These are phyloP conservation scores for Detonula confervacea DNA, from an alignment of 352 stramenopile genomes.

Conservation along the genomic window DNA sequence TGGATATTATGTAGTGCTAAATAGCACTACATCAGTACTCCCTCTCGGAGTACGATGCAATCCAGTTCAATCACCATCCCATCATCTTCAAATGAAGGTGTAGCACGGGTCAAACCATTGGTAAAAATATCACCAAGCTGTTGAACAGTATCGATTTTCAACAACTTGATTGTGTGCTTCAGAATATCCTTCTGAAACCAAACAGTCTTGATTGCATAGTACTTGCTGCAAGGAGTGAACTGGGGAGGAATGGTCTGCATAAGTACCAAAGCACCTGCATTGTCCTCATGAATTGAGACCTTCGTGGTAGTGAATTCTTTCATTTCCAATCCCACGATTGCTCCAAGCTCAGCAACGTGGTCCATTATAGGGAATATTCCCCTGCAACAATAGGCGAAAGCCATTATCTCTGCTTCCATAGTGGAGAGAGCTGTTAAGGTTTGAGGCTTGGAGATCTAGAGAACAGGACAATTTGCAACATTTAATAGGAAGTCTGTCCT, in stretches of 20 bases:
- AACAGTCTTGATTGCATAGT: constrained; percentile 51
- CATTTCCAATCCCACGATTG: neutral
- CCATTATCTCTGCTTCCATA: constrained; percentile 42
- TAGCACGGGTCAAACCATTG: neutral
- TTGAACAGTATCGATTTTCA: constrained; percentile 15
- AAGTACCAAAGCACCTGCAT: too few relatives aligned
- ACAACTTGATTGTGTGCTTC: neutral
- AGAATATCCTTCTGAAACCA: constrained; percentile 38
- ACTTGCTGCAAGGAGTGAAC: constrained; percentile 48
- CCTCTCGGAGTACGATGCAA: too few relatives aligned
- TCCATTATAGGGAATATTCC: constrained; percentile 24
- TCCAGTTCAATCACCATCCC: constrained; percentile 2
- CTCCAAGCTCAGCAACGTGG: constrained; percentile 3
- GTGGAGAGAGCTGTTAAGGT: constrained; percentile 15
- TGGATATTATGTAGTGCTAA: too few relatives aligned
- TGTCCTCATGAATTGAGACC: too few relatives aligned
- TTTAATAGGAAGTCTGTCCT: constrained; percentile 50
- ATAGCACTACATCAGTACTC: too few relatives aligned
- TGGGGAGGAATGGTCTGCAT: too few relatives aligned
- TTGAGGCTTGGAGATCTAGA: constrained; percentile 4
- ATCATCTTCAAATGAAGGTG: constrained; percentile 10
- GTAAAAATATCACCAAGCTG: constrained; percentile 12
- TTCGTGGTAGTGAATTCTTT: too few relatives aligned
- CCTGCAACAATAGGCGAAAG: constrained; percentile 18
- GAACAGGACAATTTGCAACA: constrained; percentile 18